These are phyloP conservation scores for Alternaria ethzedia DNA, from an alignment of 2,329 filamentous ascomycete genomes.

Conservation along the genomic window DNA sequence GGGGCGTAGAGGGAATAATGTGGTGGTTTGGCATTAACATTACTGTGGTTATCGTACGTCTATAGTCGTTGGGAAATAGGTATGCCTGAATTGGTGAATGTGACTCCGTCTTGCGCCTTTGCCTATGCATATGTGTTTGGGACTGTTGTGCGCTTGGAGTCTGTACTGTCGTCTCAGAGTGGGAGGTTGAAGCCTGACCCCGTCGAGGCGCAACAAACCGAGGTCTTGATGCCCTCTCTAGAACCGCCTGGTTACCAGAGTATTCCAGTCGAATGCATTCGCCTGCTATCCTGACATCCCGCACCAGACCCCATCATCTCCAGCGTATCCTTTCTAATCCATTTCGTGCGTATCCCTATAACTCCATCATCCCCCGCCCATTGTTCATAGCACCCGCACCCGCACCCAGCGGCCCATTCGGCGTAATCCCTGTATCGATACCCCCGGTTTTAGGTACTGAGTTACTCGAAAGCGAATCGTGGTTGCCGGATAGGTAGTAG, in stretches of 20 bases:
- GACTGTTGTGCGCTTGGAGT: neutral
- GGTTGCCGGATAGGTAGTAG: constrained; percentile 93
- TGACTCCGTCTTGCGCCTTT: neutral
- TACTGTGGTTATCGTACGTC: neutral
- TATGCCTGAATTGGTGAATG: neutral
- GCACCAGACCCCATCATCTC: neutral
- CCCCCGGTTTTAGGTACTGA: constrained; percentile 19
- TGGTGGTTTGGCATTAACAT: neutral
- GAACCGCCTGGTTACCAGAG: too few species aligned
- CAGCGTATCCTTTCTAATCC: neutral
- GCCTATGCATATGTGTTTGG: neutral
- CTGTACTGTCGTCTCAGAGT: neutral
- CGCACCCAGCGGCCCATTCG: constrained; percentile 10
- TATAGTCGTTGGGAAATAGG: neutral
- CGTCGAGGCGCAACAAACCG: neutral
- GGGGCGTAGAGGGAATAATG: neutral
- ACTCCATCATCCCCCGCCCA: constrained; percentile 32
- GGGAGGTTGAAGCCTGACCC: neutral
- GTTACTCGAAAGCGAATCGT: constrained; percentile 40
- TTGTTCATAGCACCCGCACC: constrained; percentile 11
- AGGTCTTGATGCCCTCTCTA: neutral
- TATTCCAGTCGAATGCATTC: too few species aligned
- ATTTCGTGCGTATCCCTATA: constrained; percentile 8
- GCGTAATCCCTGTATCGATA: constrained; percentile 5
- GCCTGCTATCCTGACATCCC: too few species aligned